Base-by-base conservation (phyloP, 306 rosid genomes). In the Nissolia schottii region DNA sequence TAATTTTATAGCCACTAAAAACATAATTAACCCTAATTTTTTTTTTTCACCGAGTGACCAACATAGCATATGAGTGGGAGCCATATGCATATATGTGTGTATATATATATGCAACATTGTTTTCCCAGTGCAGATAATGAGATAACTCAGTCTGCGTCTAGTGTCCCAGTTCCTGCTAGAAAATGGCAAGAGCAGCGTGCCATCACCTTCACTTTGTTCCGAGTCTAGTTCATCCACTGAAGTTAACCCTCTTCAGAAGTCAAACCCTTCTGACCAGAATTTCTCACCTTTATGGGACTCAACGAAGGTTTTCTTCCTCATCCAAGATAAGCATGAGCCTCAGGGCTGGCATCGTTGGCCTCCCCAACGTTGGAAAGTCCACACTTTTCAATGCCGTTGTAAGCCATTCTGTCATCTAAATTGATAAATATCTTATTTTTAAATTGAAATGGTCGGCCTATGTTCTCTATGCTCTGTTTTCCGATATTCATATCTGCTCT, bases 381-480 rank as follows among this genome's bases (percentile, higher is more conserved):
- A 94, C 97, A 24, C 96, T 94, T 71, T 94, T 94, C 87, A 94
- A 91, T 67, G 99, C 97, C 72, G 97, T 94, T 22, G 97, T 94
- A 80, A 86, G 92, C 23, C 62, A 20, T 49, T 60, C 50, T 49
- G 24, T 16, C 40, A 37, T 46, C 31, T 11, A n/a, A 3, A 20
- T 16, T 66, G n/a, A n/a, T n/a, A n/a, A n/a, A n/a, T n/a, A 2
- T 53, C 13, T 24, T 23, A 6, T 11, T 12, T 14, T 3, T 55
- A 9, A 0, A 0, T 46, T 8, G 19, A 37, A 37, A 37, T 37
- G 13, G 14, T 37, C 40, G 40, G 31, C 40, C 49, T 61, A 37
- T 22, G 5, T 37, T 35, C 41, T 35, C 41, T 35, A 1, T 7
- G 14, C 43, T 37, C 8, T 37, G 13, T 2, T 34, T 10, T 37